Evolutionary conservation across 192 early-diverging fungal genomes (phyloP).

Genomic region (Coemansia sp.): DNA sequence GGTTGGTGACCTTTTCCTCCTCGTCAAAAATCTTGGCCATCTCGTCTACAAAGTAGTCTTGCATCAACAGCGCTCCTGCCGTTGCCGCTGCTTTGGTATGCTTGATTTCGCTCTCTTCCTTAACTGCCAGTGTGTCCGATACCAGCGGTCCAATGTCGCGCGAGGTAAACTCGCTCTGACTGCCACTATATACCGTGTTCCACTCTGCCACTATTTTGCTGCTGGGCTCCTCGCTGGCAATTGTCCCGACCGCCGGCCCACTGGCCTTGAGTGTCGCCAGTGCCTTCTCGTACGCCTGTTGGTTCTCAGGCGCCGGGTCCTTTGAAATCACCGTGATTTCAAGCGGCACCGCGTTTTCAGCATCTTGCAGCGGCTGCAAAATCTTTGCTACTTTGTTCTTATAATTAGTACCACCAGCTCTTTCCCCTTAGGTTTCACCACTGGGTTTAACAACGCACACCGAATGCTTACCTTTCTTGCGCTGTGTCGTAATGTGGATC

Average conservation of each 20-base stretch:
- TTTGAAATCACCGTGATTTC: slow-evolving; percentile 78
- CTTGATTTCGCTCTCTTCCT: slow-evolving; percentile 88
- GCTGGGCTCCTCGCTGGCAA: slow-evolving; percentile 71
- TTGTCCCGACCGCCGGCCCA: slow-evolving; percentile 62
- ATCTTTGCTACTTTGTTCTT: slow-evolving; percentile 56
- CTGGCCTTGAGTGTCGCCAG: slow-evolving; percentile 50
- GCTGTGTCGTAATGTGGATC: slow-evolving; percentile 74
- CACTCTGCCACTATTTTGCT: slow-evolving; percentile 84
- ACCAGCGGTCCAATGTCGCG: slow-evolving; percentile 74
- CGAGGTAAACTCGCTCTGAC: slow-evolving; percentile 57
- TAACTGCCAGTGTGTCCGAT: slow-evolving; percentile 72
- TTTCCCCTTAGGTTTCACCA: background rate
- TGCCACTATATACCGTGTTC: slow-evolving; percentile 61
- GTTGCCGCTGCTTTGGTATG: slow-evolving; percentile 71
- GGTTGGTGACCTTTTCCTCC: slow-evolving; percentile 83
- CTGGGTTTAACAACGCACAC: no score
- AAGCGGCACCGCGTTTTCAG: slow-evolving; percentile 59
- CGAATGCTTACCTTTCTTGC: slow-evolving; percentile 68
- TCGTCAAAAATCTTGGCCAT: slow-evolving; percentile 87
- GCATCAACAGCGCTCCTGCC: slow-evolving; percentile 74
- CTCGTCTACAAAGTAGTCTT: slow-evolving; percentile 81
- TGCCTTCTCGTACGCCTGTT: slow-evolving; percentile 61
- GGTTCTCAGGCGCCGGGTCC: slow-evolving; percentile 67
- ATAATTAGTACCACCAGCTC: slow-evolving; percentile 12
- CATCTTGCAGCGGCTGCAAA: slow-evolving; percentile 56